Conservation (phyloP, 1,139 yeast species). For the Nakaseomyces delphensis region DNA sequence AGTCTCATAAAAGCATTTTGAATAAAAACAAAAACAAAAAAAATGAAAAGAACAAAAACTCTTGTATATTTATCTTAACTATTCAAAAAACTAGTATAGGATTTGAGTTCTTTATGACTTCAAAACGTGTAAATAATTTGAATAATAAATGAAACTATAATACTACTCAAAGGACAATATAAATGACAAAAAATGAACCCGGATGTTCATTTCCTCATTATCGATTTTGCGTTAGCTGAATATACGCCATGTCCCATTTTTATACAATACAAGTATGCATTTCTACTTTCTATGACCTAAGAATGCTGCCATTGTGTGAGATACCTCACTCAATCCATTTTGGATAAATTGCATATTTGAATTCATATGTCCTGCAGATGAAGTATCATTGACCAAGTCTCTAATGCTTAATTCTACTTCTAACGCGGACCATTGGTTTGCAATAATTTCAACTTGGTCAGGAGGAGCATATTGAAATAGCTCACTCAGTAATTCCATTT, state of each 20-base stretch:
- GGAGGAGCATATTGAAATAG: constrained; percentile 38
- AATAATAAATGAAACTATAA: not conserved
- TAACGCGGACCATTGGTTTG: constrained; percentile 39
- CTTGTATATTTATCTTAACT: not conserved
- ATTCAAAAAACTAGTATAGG: not conserved
- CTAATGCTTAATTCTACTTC: constrained; percentile 31
- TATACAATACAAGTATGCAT: too few species aligned
- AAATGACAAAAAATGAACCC: too few species aligned
- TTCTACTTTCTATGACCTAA: constrained; percentile 8
- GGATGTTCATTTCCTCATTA: too few species aligned
- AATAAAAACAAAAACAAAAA: too few species aligned
- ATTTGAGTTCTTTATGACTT: not conserved
- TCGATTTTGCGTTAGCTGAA: too few species aligned
- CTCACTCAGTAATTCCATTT: constrained; percentile 42
- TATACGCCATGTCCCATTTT: too few species aligned
- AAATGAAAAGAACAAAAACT: too few species aligned
- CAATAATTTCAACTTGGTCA: constrained; percentile 34
- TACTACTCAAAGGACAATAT: not conserved
- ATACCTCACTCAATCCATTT: constrained; percentile 9
- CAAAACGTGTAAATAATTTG: not conserved
- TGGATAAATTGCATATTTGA: constrained; percentile 1
- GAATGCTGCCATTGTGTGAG: constrained; percentile 9
- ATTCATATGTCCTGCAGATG: constrained; percentile 13
- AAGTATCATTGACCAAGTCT: constrained; percentile 23
- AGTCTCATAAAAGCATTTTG: too few species aligned